Base-by-base conservation (phyloP, 2,329 filamentous ascomycete species). In the Pochonia chlamydosporia region DNA sequence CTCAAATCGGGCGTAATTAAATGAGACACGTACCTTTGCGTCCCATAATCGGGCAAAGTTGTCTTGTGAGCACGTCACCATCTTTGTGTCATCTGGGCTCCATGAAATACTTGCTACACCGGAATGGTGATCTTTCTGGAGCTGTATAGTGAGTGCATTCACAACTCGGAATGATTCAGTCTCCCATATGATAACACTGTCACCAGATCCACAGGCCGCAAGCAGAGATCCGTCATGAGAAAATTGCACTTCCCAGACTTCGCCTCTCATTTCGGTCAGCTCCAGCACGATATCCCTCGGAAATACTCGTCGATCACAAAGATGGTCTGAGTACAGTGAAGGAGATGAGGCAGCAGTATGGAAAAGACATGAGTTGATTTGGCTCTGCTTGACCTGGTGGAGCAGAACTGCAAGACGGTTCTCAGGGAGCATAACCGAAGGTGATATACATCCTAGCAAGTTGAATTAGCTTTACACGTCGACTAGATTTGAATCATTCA, bases 381-480 rank as follows among this genome's bases (percentile, higher is more conserved):
- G 92, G 52, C 77, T 81, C 51, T 85, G 78, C 63, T 96, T 96
- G 31, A 96, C 83, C 54, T 95, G 84, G 48, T 91, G 78, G 44
- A 99, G 72, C 14, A 99, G 73, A 28, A 83, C 78, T 2, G 89
- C 89, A 39, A 99, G 74, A 6, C 93, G 84, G 63, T 93, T 88
- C 60, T 96, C 89, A 2, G 93, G 93, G 46, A 99, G 86, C 91
- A 99, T 97, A 39, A 96, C 88, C 4, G 90, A 93, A 0, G 93
- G 92, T 2, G 93, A 96, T 63, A 99, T 95, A 48, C 82, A 96
- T 72, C 78, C 87, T 92, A 56, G 30, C 28, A 44, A 37, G 41
- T 26, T 37, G 33, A 47, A 36, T 69, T 46, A 63, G 50, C 14
- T 16, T 28, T 3, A 16, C 35, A 24, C 8, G 18, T 48, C 53